Conservation (phyloP, 2,329 filamentous ascomycete species). For the Penicillium sumatraense region DNA sequence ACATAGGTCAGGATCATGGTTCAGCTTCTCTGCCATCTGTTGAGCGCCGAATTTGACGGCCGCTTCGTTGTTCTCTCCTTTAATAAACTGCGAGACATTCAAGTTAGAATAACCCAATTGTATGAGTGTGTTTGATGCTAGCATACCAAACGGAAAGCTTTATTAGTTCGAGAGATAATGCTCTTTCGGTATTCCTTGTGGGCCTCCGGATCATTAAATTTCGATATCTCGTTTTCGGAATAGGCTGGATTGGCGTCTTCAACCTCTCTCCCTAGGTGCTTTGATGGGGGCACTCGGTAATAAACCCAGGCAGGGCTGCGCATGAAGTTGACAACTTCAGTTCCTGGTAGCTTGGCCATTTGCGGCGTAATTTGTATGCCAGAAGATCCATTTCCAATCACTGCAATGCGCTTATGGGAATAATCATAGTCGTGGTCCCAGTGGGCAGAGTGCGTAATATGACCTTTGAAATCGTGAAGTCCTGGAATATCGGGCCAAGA, state of each 20-base stretch:
- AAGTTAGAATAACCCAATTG: background rate
- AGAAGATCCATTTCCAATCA: constrained; percentile 39
- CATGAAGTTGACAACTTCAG: constrained; percentile 33
- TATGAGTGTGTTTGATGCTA: background rate
- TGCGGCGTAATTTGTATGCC: constrained; percentile 40
- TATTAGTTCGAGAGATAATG: constrained; percentile 28
- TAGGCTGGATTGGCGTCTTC: constrained; percentile 33
- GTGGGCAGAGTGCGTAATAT: constrained; percentile 30
- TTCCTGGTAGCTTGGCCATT: constrained; percentile 23
- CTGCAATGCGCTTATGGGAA: constrained; percentile 29
- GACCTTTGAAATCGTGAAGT: constrained; percentile 29
- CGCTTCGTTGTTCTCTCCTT: constrained; percentile 16
- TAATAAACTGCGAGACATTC: constrained; percentile 15
- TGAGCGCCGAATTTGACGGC: constrained; percentile 16
- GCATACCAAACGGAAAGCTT: constrained; percentile 23
- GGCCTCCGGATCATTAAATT: constrained; percentile 34
- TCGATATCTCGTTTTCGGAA: constrained; percentile 28
- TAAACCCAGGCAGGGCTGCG: constrained; percentile 35
- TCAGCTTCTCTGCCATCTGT: constrained; percentile 23
- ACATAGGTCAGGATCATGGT: constrained; percentile 28
- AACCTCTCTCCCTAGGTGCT: constrained; percentile 23
- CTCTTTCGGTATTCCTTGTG: constrained; percentile 41
- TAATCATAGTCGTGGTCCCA: constrained; percentile 33
- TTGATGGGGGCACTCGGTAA: constrained; percentile 23
- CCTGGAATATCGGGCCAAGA: constrained; percentile 32